Evolutionary conservation across 78 protist genomes (phyloP).

Genomic region (Cavenderia fasciculata): DNA sequence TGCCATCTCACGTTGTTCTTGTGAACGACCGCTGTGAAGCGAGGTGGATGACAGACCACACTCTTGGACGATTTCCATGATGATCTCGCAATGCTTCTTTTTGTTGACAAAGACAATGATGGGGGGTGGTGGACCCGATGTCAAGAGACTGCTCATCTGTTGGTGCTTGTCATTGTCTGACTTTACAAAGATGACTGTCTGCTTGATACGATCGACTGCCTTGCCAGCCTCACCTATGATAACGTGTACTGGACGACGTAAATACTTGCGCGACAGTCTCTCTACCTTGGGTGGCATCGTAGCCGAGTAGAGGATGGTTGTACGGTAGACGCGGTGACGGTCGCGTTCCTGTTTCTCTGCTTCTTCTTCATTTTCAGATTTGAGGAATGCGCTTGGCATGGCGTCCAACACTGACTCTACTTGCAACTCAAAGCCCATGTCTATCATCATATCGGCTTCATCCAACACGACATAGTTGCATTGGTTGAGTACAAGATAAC

Average conservation of each 20-base stretch:
- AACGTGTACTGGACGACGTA: conserved; percentile 88
- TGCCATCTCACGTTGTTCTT: conserved; percentile 85
- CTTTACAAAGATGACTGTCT: conserved; percentile 77
- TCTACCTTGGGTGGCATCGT: conserved; percentile 94
- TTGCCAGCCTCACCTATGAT: conserved; percentile 89
- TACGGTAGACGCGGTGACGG: conserved; percentile 28
- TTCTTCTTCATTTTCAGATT: conserved; percentile 72
- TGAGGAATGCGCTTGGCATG: conserved; percentile 71
- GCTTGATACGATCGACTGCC: conserved; percentile 88
- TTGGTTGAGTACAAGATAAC: conserved; percentile 89
- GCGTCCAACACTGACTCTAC: conserved; percentile 82
- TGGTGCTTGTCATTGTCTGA: conserved; percentile 72
- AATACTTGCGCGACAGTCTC: conserved; percentile 83
- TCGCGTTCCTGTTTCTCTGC: conserved; percentile 77
- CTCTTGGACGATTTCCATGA: conserved; percentile 41
- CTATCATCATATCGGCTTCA: conserved; percentile 95
- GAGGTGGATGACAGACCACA: conserved; percentile 16
- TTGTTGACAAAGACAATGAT: conserved; percentile 91
- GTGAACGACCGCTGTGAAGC: conserved; percentile 82
- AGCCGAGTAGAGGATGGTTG: conserved; percentile 92
- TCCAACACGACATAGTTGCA: conserved; percentile 94
- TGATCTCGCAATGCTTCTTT: conserved; percentile 64
- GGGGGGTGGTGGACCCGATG: conserved; percentile 84
- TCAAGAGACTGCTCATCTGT: conserved; percentile 8
- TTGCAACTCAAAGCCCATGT: conserved; percentile 88